Base-by-base conservation (phyloP, 306 rosid genomes). In the Vicia sativa region DNA sequence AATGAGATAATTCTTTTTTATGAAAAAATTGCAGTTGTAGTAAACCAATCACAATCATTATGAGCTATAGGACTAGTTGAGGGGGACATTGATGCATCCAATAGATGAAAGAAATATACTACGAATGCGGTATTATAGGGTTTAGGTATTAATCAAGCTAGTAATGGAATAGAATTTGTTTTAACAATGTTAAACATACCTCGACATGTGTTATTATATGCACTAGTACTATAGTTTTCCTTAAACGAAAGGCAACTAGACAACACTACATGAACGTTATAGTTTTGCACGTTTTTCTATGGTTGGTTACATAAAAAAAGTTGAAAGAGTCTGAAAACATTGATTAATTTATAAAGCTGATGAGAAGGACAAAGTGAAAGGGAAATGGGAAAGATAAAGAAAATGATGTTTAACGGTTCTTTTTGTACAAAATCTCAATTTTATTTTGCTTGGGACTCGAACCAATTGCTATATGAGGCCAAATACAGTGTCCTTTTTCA, bases 331-430 rank as follows among this genome's bases (percentile, higher is more conserved):
- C 21, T 37, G 58, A 71, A 21, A 21, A 50, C 12, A 21, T 71
- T 67, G 71, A 71, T 71, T 71, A 71, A 39, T 52, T 15, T 62
- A 73, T 59, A 29, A 63, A 67, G 65, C 59, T 60, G 62, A 44
- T 58, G 23, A 50, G 76, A 61, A 68, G 75, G 77, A 74, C 61
- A 73, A 77, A 69, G 73, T 68, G 84, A 78, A 62, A 68, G 61
- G 43, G 75, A 73, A 5, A 16, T 65, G 41, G 42, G 44, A 77
- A 41, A 43, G 50, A 38, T 70, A 53, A 53, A 71, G 68, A 80
- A 80, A 76, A 80, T 61, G 75, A 86, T 70, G 81, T 57, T 57
- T 76, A 85, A 78, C 79, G 81, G 86, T 71, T 54, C 74, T 71
- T 70, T 75, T 73, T 55, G 48, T 34, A 75, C 9, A 43, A 52